Evolutionary conservation across 495 filamentous ascomycete species (phyloP).

Genomic region (Delitschia confertaspora): DNA sequence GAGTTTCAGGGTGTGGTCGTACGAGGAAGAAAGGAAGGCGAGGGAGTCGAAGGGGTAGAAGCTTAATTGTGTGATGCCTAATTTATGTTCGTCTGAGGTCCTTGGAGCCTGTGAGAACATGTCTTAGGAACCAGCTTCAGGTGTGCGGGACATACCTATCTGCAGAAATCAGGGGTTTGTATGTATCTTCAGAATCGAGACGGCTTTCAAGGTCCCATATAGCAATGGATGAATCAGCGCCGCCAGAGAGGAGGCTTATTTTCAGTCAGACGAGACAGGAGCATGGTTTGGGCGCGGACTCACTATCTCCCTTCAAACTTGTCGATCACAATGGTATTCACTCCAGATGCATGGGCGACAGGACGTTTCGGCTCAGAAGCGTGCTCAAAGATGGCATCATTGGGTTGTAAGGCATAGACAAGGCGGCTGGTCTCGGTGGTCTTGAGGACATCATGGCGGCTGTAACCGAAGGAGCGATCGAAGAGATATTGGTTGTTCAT

Average conservation of each 20-base stretch:
- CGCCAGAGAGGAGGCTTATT: conserved; percentile 70
- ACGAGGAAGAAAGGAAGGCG: conserved; percentile 73
- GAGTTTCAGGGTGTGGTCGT: conserved; percentile 74
- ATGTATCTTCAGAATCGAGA: conserved; percentile 37
- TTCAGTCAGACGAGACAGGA: conserved; percentile 27
- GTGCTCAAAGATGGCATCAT: conserved; percentile 59
- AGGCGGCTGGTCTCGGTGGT: conserved; percentile 53
- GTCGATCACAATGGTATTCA: conserved; percentile 67
- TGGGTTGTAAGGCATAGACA: conserved; percentile 51
- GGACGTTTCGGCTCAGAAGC: conserved; percentile 19
- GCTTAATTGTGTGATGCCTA: conserved; percentile 71
- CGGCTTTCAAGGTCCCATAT: conserved; percentile 69
- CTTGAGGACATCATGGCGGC: conserved; percentile 53
- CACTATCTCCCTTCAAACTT: conserved; percentile 69
- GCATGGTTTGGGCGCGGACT: conserved; percentile 24
- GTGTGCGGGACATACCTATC: conserved; percentile 30
- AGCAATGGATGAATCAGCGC: conserved; percentile 66
- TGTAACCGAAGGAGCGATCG: conserved; percentile 57
- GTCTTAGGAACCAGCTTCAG: conserved; percentile 7
- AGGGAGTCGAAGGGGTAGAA: conserved; percentile 82
- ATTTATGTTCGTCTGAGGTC: conserved; percentile 50
- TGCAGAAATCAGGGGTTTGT: conserved; percentile 43
- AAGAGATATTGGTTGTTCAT: conserved; percentile 71
- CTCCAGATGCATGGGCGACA: conserved; percentile 63
- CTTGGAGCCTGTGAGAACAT: conserved; percentile 22